Base-by-base conservation (phyloP, 139 green algal species). In the Chlamydomonas incerta region DNA sequence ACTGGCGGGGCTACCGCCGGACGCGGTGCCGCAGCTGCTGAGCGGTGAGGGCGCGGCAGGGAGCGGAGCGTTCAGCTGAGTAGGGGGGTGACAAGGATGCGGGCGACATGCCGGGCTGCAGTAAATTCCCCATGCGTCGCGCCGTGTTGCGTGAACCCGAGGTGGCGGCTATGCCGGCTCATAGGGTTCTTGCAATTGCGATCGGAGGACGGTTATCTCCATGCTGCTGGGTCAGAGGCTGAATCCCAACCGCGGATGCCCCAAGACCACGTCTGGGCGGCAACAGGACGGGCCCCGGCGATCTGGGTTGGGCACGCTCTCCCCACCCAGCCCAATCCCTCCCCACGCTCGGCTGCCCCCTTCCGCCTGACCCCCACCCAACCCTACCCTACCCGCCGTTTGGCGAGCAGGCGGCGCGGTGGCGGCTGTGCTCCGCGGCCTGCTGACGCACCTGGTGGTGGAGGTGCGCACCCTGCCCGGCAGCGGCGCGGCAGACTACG, bases 381-480 rank as follows among this genome's bases (percentile, higher is more conserved):
- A n/a, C n/a, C n/a, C 5, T 37, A 70, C 28, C 29, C 8, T 70
- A 18, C 63, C 17, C 33, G 13, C 4, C 28, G 6, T 15, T 28
- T 11, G 11, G 31, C 15, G 13, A 6, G 11, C 71, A 83, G 77
- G 77, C 31, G 11, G 26, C 63, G 77, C 77, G 6, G 77, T 74
- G 41, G 37, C 74, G 62, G 66, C 63, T 24, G 77, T 83, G 63
- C 77, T 83, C 8, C 77, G 77, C 60, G 34, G 37, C 28, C 77
- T 83, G 46, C 63, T 83, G 46, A 31, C 63, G 63, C 74, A 83
- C 77, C 41, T 83, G 77, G 63, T 6, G 0, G 62, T 63, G 18
- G 63, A 83, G 29, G 77, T 74, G 18, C 77, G 63, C 18, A 41
- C 63, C 10, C 58, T 83, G 75, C 35, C 58, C 8, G 31, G 13